These are phyloP conservation scores for Massarina eburnea DNA, from an alignment of 2,329 filamentous ascomycete species.

Conservation along the genomic window DNA sequence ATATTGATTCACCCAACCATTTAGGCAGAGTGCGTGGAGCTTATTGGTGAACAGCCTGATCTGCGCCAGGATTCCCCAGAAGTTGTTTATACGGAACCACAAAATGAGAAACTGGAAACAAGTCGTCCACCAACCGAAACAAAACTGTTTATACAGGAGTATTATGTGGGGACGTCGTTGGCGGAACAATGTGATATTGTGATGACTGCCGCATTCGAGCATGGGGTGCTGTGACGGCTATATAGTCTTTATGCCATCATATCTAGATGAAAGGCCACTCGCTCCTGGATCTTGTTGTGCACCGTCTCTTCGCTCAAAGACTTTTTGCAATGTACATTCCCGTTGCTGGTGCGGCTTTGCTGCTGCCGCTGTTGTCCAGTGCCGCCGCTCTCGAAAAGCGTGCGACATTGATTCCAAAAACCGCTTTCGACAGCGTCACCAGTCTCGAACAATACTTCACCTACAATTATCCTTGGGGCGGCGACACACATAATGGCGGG, in stretches of 20 bases:
- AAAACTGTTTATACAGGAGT: constrained; percentile 2
- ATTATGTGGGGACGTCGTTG: constrained; percentile 4
- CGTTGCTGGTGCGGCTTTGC: neutral
- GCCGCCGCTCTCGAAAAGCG: constrained; percentile 7
- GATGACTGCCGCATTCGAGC: neutral
- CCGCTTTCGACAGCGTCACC: constrained; percentile 33
- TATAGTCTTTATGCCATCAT: neutral
- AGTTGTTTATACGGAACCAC: constrained; percentile 6
- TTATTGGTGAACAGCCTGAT: neutral
- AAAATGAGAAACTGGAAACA: constrained; percentile 1
- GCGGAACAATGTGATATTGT: neutral
- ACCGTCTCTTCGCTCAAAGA: neutral
- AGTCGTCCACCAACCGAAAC: constrained; percentile 7
- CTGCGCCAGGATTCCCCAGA: constrained; percentile 4
- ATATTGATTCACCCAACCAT: neutral
- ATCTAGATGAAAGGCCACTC: neutral
- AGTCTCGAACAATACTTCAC: constrained; percentile 48
- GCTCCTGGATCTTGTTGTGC: neutral
- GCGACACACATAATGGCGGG: constrained; percentile 57
- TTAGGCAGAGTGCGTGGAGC: neutral
- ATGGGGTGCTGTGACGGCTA: neutral
- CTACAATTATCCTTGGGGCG: constrained; percentile 61
- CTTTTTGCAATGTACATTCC: constrained; percentile 2
- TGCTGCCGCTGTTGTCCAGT: constrained; percentile 3
- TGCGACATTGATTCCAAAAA: constrained; percentile 29